Evolutionary conservation across 2,329 filamentous ascomycete genomes (phyloP).

Genomic region (Scedosporium minutisporum): DNA sequence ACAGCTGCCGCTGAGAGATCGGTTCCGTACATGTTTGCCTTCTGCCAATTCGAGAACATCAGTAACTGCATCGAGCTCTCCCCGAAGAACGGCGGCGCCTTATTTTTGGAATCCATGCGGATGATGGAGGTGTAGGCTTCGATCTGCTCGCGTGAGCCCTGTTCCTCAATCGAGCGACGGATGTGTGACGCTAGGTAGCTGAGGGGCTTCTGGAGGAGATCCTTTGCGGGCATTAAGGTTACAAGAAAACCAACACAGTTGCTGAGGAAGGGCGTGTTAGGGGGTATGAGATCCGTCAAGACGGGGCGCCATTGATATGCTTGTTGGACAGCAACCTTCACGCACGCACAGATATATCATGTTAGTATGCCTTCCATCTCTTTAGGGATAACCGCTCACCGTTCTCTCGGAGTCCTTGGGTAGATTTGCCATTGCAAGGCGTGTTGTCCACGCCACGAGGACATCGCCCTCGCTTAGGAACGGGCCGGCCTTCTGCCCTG

Average conservation of each 20-base stretch:
- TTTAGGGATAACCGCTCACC: constrained; percentile 18
- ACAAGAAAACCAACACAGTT: constrained; percentile 16
- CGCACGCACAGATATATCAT: too few relatives aligned
- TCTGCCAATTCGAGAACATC: constrained; percentile 22
- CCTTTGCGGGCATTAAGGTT: constrained; percentile 12
- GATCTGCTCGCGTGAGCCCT: constrained; percentile 22
- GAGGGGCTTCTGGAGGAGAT: constrained; percentile 20
- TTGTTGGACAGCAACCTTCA: not conserved
- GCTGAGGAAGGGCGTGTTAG: constrained; percentile 11
- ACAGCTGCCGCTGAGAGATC: constrained; percentile 18
- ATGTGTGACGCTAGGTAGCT: constrained; percentile 17
- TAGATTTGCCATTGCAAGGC: constrained; percentile 17
- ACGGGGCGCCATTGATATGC: not conserved
- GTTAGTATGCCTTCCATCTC: too few relatives aligned
- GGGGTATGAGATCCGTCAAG: not conserved
- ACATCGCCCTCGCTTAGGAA: constrained; percentile 29
- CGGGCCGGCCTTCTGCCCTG: constrained; percentile 8
- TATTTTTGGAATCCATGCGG: constrained; percentile 12
- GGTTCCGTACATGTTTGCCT: constrained; percentile 16
- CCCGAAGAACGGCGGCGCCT: constrained; percentile 21
- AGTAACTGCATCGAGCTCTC: constrained; percentile 20
- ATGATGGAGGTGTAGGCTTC: constrained; percentile 22
- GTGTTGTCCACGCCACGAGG: constrained; percentile 25
- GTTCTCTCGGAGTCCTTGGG: constrained; percentile 13
- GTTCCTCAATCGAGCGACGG: constrained; percentile 19